A percentile compares a stretch with the other conserved stretches of the same genome.
These are phyloP conservation scores for Leccinum brunneo-olivaceum DNA, from an alignment of 1,284 basidiomycete genomes.

Conservation along the genomic window DNA sequence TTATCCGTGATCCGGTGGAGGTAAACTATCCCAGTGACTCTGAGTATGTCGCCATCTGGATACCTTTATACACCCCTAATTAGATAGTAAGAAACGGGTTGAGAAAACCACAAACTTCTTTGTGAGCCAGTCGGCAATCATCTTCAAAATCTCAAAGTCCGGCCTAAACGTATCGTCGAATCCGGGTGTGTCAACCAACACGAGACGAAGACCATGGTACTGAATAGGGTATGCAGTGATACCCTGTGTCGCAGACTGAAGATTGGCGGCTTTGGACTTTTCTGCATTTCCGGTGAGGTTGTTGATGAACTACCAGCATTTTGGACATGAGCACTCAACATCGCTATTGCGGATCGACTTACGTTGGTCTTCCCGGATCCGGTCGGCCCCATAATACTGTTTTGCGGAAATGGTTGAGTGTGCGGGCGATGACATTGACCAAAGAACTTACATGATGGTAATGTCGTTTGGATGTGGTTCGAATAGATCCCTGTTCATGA, in stretches of 20 bases:
- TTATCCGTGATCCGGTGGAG: slow-evolving; percentile 44
- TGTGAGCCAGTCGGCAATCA: slow-evolving; percentile 23
- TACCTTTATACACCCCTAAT: slow-evolving; percentile 10
- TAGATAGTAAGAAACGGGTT: no score
- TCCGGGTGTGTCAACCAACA: slow-evolving; percentile 26
- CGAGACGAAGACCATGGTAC: background rate
- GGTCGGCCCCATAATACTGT: slow-evolving; percentile 16
- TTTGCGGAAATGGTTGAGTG: background rate
- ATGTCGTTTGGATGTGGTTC: no score
- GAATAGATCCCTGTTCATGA: no score
- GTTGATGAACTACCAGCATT: slow-evolving; percentile 16
- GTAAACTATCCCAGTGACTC: slow-evolving; percentile 40
- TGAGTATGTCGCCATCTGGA: slow-evolving; percentile 3
- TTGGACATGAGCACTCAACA: background rate
- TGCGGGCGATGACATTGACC: background rate
- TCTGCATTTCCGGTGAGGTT: slow-evolving; percentile 5
- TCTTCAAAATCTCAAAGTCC: slow-evolving; percentile 21
- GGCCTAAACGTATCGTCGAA: slow-evolving; percentile 22
- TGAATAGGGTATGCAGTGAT: slow-evolving; percentile 5
- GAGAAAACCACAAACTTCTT: slow-evolving; percentile 13
- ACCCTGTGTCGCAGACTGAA: slow-evolving; percentile 12
- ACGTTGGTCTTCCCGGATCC: slow-evolving; percentile 23
- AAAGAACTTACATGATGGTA: no score
- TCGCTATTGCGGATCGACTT: background rate
- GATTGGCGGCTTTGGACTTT: background rate